Base-by-base conservation (phyloP, 2,329 filamentous ascomycete species). In the Nigrograna mackinnonii region DNA sequence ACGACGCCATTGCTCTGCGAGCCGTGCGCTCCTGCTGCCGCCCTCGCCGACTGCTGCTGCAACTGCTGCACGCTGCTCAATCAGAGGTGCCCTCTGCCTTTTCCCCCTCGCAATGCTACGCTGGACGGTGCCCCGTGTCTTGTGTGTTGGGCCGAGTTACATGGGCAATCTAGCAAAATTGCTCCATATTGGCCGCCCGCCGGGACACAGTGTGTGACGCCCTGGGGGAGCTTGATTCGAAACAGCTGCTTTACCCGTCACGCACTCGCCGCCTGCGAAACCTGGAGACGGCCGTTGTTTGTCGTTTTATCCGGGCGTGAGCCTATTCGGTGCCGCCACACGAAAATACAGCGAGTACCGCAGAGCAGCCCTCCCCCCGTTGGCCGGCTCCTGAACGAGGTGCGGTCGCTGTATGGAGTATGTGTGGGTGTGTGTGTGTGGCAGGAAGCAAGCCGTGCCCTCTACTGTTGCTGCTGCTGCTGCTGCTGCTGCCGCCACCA, bases 161-260 rank as follows among this genome's bases (percentile, higher is more conserved):
- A 57, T 57, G 44, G 51, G 54, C 60, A 59, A 63, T 50, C 61
- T 56, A 46, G 53, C 52, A 50, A 31, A 37, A 61, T 60, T 64
- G 50, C 57, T 52, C 60, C 53, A 63, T 62, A 64, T 63, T 61
- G 57, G 42, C 43, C 43, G 50, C 43, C 51, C 36, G 50, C 43
- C 49, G 43, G 53, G 50, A 50, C 54, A 60, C 58, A 58, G 49
- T 56, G 61, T 66, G 58, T 58, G 45, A 65, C 59, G 47, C 44
- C 50, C 54, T 43, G 45, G 47, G 33, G 46, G 35, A 35, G 43
- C 44, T 35, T 55, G 58, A 58, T 64, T 62, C 57, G 55, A 63
- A 60, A 60, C 58, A 47, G 47, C 45, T 41, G 38, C 52, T 57
- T 49, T 44, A 48, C 50, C 50, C 47, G 50, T 48, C 26, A 31